These are phyloP conservation scores for Botryosphaeria dothidea DNA, from an alignment of 2,329 filamentous ascomycete species.

Conservation along the genomic window DNA sequence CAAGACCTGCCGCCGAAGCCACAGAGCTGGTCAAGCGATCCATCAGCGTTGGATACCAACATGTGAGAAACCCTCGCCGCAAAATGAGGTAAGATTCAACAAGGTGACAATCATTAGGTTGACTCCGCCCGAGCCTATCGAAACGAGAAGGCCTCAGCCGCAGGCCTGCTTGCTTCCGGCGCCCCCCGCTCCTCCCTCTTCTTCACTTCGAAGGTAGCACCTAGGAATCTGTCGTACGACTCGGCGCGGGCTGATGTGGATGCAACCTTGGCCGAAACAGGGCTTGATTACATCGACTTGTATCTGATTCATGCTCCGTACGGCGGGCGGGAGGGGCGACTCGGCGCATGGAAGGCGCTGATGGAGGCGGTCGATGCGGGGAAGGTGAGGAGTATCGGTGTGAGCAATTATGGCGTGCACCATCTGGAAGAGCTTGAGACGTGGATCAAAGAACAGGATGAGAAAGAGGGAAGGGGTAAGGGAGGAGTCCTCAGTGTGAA, in stretches of 20 bases:
- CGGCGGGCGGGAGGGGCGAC: slow-evolving; percentile 49
- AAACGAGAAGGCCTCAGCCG: slow-evolving; percentile 45
- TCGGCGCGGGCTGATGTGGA: slow-evolving; percentile 47
- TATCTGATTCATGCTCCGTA: slow-evolving; percentile 56
- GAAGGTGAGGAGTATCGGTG: slow-evolving; percentile 55
- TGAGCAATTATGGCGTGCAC: slow-evolving; percentile 58
- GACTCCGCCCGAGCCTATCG: slow-evolving; percentile 49
- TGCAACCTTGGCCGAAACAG: slow-evolving; percentile 41
- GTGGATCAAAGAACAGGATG: slow-evolving; percentile 62
- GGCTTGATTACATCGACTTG: slow-evolving; percentile 43
- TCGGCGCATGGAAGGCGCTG: slow-evolving; percentile 56
- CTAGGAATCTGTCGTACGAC: slow-evolving; percentile 56
- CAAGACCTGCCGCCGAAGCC: slow-evolving; percentile 57
- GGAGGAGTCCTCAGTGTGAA: slow-evolving; percentile 77
- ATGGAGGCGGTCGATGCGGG: slow-evolving; percentile 55
- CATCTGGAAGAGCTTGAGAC: slow-evolving; percentile 56
- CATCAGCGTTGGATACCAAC: slow-evolving; percentile 52
- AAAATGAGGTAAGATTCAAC: background rate
- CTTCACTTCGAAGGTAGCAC: slow-evolving; percentile 45
- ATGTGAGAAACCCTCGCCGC: slow-evolving; percentile 26
- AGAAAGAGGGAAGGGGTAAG: slow-evolving; percentile 52
- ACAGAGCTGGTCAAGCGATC: slow-evolving; percentile 58
- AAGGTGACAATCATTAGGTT: slow-evolving; percentile 49
- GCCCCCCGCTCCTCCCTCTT: slow-evolving; percentile 27
- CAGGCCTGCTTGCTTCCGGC: slow-evolving; percentile 33